Conservation (phyloP, 1,284 basidiomycete species). For the Boletus holoroseus region DNA sequence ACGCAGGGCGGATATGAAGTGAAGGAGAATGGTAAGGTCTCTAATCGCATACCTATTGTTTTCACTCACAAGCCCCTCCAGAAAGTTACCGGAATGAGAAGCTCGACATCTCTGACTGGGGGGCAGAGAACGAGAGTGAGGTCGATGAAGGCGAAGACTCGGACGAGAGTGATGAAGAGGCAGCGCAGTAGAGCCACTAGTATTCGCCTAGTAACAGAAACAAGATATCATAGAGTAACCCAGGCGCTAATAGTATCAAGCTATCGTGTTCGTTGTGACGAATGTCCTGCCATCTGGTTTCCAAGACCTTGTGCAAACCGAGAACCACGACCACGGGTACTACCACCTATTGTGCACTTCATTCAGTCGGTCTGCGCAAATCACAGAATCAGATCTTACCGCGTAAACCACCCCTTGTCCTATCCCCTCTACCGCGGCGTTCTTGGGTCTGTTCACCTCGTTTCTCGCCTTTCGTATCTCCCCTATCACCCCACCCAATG, state of each 20-base stretch:
- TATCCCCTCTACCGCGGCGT: conserved; percentile 63
- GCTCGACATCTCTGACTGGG: conserved; percentile 60
- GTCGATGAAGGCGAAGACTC: conserved; percentile 30
- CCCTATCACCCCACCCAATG: conserved; percentile 63
- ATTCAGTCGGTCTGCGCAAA: conserved; percentile 1
- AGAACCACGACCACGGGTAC: conserved; percentile 61
- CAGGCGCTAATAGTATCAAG: neutral
- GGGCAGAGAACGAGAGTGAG: conserved; percentile 36
- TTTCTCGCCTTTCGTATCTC: conserved; percentile 70
- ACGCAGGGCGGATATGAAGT: conserved; percentile 88
- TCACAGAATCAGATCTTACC: conserved; percentile 37
- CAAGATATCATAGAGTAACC: conserved; percentile 2
- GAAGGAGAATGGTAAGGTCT: conserved; percentile 55
- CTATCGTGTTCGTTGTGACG: conserved; percentile 21
- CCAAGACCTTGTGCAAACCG: conserved; percentile 76
- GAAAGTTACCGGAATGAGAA: conserved; percentile 61
- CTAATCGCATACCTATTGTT: neutral
- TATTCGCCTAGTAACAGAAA: conserved; percentile 1
- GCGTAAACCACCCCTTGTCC: conserved; percentile 45
- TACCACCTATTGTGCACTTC: conserved; percentile 41
- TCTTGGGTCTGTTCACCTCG: conserved; percentile 72
- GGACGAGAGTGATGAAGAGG: conserved; percentile 19
- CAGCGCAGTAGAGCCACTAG: conserved; percentile 1
- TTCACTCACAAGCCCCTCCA: conserved; percentile 21
- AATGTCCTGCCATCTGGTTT: conserved; percentile 58